phyloP scores from a whole-genome alignment of 163 green algal genomes.

The Scenedesmus sp. region DNA sequence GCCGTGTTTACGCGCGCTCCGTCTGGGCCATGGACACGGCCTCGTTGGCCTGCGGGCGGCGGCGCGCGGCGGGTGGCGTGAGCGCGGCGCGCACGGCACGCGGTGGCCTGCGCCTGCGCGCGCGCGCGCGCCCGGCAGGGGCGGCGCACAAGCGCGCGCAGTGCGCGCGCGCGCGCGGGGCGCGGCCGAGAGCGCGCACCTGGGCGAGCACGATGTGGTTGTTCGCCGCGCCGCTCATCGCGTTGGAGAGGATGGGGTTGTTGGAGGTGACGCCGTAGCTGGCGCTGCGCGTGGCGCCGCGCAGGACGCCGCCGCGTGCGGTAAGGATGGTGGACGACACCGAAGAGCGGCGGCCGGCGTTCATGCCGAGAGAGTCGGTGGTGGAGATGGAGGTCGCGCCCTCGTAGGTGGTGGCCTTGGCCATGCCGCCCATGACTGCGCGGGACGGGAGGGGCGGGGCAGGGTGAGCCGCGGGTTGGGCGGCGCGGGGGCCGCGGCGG shows the following conservation, averaged over 20 bases:
- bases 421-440: not conserved
- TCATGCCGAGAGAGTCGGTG: not conserved
- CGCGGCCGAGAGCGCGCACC: too few relatives aligned
- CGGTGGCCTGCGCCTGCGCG: too few relatives aligned
- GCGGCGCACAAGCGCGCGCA: too few relatives aligned
- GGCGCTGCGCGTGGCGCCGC: not conserved
- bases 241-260: not conserved
- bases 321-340: not conserved
- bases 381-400: not conserved
- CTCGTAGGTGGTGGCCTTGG: not conserved
- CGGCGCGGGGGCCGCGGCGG: too few relatives aligned
- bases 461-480: too few relatives aligned
- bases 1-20: slow-evolving; percentile 1
- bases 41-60: not conserved
- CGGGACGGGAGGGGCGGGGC: too few relatives aligned
- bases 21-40: not conserved
- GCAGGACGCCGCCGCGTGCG: not conserved
- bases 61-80: too few relatives aligned
- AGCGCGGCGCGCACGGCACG: too few relatives aligned
- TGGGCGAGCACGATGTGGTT: slow-evolving; percentile 6
- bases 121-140: too few relatives aligned
- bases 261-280: not conserved
- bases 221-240: not conserved
- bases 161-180: too few relatives aligned
- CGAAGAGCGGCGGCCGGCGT: not conserved